These are phyloP conservation scores for Taiwanofungus camphoratus DNA, from an alignment of 1,284 basidiomycete species.

Conservation along the genomic window DNA sequence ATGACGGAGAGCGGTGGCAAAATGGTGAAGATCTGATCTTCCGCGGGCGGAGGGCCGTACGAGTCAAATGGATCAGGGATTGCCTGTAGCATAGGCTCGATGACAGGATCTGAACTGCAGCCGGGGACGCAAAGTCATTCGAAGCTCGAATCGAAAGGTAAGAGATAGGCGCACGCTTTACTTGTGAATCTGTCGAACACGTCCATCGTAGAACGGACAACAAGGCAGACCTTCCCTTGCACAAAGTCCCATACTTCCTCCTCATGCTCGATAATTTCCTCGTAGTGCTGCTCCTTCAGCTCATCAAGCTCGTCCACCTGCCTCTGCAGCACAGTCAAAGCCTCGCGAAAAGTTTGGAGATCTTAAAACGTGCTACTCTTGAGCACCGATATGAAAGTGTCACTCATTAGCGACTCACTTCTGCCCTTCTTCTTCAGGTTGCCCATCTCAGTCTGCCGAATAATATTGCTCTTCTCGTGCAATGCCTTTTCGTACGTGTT, in stretches of 20 bases:
- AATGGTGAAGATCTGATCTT: constrained; percentile 91
- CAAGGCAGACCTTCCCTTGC: constrained; percentile 75
- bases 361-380: constrained; percentile 40
- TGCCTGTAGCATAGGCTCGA: constrained; percentile 86
- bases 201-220: constrained; percentile 76
- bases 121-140: constrained; percentile 1
- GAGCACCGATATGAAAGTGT: not conserved
- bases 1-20: constrained; percentile 78
- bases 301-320: constrained; percentile 88
- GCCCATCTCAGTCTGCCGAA: constrained; percentile 84
- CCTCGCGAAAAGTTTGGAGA: constrained; percentile 80
- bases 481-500: constrained; percentile 74
- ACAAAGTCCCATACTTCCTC: constrained; percentile 92
- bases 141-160: not conserved
- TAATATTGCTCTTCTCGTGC: constrained; percentile 78
- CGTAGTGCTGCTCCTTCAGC: constrained; percentile 76
- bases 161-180: constrained; percentile 63
- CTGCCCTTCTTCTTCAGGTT: constrained; percentile 83
- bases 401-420: constrained; percentile 45
- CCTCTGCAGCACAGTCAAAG: constrained; percentile 76
- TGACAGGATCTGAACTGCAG: constrained; percentile 76
- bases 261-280: constrained; percentile 87
- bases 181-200: constrained; percentile 79
- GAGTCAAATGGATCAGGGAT: constrained; percentile 92
- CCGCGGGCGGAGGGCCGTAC: constrained; percentile 82